phyloP scores from a whole-genome alignment of 306 rosid genomes.

The Astragalus membranaceus region DNA sequence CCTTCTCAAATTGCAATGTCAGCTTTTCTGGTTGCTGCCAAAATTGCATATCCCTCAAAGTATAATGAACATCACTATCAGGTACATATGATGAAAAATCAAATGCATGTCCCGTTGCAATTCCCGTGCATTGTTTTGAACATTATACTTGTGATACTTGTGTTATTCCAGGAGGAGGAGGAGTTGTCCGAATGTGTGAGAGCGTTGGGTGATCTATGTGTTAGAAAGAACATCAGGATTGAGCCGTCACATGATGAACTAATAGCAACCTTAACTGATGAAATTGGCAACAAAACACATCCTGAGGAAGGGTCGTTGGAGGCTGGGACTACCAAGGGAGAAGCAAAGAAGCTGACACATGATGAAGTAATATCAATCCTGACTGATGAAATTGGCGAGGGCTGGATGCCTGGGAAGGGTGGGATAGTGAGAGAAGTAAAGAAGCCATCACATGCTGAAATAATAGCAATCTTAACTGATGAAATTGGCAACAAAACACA shows the following conservation, averaged over 20 bases:
- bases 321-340: too few relatives aligned
- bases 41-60: not conserved
- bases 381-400: too few relatives aligned
- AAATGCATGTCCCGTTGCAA: not conserved
- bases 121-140: not conserved
- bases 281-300: too few relatives aligned
- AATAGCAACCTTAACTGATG: too few relatives aligned
- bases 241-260: not conserved
- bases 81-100: not conserved
- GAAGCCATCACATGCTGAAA: too few relatives aligned
- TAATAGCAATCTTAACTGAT: too few relatives aligned
- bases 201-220: not conserved
- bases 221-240: not conserved
- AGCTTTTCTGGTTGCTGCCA: conserved; percentile 8
- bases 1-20: conserved; percentile 14
- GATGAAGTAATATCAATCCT: too few relatives aligned
- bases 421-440: too few relatives aligned
- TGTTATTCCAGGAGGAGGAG: not conserved
- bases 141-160: not conserved
- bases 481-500: too few relatives aligned
- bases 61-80: not conserved
- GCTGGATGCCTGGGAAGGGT: too few relatives aligned
- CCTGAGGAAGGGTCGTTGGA: too few relatives aligned
- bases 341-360: too few relatives aligned
- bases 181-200: not conserved